phyloP scores from a whole-genome alignment of 768 basidiomycete genomes.

The Calocybe indica region DNA sequence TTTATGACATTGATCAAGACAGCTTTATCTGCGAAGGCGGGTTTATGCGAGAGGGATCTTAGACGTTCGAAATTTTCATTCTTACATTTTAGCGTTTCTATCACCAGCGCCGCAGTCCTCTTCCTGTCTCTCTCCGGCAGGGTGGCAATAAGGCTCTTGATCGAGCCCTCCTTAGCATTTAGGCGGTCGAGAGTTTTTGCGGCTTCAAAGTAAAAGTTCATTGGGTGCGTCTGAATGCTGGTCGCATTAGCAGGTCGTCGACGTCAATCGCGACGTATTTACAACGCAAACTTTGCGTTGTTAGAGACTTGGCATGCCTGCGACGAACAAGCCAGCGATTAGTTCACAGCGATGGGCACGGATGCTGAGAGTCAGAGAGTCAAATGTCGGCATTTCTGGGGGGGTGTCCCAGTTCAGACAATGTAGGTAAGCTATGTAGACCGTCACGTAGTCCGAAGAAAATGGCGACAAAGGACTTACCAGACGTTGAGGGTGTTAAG shows the following conservation, averaged over 20 bases:
- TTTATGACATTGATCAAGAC: slow-evolving; percentile 68
- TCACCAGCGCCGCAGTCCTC: slow-evolving; percentile 79
- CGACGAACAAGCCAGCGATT: no score
- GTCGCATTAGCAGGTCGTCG: no score
- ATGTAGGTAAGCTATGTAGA: slow-evolving; percentile 76
- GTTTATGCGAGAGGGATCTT: not conserved
- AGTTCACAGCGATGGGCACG: no score
- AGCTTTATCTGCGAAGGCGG: slow-evolving; percentile 55
- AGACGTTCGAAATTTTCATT: not conserved
- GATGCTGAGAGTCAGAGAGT: no score
- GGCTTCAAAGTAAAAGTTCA: slow-evolving; percentile 97
- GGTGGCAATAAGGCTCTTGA: slow-evolving; percentile 75
- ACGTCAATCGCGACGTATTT: no score
- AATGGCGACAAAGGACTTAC: not conserved
- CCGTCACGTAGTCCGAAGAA: slow-evolving; percentile 43
- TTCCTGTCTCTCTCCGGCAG: slow-evolving; percentile 72
- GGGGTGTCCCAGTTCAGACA: slow-evolving; percentile 58
- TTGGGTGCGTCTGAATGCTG: slow-evolving; percentile 17
- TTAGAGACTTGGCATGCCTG: no score
- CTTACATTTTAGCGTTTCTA: slow-evolving; percentile 95
- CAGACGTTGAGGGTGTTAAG: slow-evolving; percentile 3
- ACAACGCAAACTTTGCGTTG: no score
- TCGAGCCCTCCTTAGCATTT: slow-evolving; percentile 86
- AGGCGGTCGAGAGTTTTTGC: slow-evolving; percentile 78
- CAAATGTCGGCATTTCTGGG: slow-evolving; percentile 43